Evolutionary conservation across 2,329 filamentous ascomycete species (phyloP), one percentile per base, ranked within the genome.

Genomic region (Colletotrichum sp.): DNA sequence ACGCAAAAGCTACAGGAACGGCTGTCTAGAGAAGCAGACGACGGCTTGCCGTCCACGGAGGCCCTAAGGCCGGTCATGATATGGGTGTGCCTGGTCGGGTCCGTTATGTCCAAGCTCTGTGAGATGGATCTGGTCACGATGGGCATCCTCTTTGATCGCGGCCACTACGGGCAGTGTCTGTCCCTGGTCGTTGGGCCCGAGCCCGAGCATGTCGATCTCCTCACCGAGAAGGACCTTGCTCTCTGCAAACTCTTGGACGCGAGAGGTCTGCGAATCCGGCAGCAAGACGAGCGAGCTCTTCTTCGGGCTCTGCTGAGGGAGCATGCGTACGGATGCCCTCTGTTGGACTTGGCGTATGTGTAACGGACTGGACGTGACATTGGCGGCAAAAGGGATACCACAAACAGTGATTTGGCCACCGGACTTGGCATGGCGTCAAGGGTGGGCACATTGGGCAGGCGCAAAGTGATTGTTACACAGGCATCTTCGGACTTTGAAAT

Each of bases 1-100:
- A 8, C 76, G 8, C 31, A 63, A 29, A 29, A 34, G 15, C 18
- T 76, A 31, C 64, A 31, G 51, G 29, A 69, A 54, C 65, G 64
- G 51, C 38, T 29, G 21, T 16, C 34, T 11, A 36, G 16, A 4
- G 27, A 61, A 24, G 38, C 5, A n/a, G 34, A 4, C 12, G 33
- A 69, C 16, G 65, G 15, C 0, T 70, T 75, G 9, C 66, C 70
- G 12, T 33, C 34, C 16, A 58, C 33, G 12, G 65, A 67, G 15
- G 47, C 69, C 5, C 21, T 77, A 27, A 76, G 51, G 27, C 77
- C 80, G 3, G 71, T 81, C 9, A 57, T 81, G 33, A 67, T 82
- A 11, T 82, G 80, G 79, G 66, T 78, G 4, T 79, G 78, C 57
- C 73, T 82, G 4, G 66, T 82, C 2, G 80, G 79, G n/a, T 77